Evolutionary conservation across 495 filamentous ascomycete species (phyloP), one percentile per base, ranked within the genome.

Genomic region (Hypoxylon trugodes): DNA sequence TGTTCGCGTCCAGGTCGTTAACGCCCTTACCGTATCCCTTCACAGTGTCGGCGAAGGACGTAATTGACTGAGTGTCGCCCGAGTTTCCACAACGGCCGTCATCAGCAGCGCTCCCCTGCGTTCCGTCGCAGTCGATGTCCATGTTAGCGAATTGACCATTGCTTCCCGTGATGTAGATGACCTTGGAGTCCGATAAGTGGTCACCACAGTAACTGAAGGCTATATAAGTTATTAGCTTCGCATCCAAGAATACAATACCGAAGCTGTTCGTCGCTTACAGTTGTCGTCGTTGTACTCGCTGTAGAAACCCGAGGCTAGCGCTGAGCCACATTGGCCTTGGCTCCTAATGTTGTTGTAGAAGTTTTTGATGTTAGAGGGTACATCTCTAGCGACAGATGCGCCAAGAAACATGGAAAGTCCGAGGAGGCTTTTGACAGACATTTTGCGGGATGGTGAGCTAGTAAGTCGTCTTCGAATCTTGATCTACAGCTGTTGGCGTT

Each of bases 101-200:
- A 52, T 81, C 81, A 0, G 82, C 83, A 0, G 70, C 69, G 3
- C 73, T 66, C 7, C 73, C 69, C 52, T 85, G 79, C n/a, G 73
- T 69, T 5, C 87, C 88, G 65, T 90, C 86, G 68, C 88, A 89
- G 73, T 89, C 87, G 49, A 90, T 78, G 66, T 89, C 87, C 85
- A 89, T 88, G 70, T 85, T 77, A 22, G 74, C 72, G 9, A 78
- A 58, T 10, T 65, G 55, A 40, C 64, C 61, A 47, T 66, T 61
- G 4, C 59, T 46, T 0, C 76, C 76, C 37, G 74, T 65, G 63
- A 78, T 45, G 59, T 77, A 81, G 47, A 79, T 69, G 53, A 77
- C 67, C 21, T 59, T 56, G 32, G 65, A 47, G 54, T 73, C 70
- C 13, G 59, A 15, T 4, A 74, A 36, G 48, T 73, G 72, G 61